phyloP scores from a whole-genome alignment of 495 filamentous ascomycete species.

The Amorphotheca resinae region DNA sequence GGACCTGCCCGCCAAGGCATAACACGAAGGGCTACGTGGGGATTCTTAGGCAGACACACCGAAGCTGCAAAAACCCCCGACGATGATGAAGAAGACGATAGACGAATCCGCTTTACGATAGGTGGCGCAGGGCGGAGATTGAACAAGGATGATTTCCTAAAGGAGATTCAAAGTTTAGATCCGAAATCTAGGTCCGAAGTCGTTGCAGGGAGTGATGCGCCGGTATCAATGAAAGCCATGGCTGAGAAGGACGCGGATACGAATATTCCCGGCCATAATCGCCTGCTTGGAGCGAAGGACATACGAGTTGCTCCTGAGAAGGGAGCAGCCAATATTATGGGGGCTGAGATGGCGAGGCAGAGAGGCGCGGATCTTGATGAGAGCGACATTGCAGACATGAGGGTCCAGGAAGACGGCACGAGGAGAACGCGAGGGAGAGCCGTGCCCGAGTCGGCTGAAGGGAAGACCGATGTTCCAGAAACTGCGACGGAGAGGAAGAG shows the following conservation, averaged over 20 bases:
- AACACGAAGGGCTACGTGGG: constrained; percentile 35
- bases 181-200: constrained; percentile 59
- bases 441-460: not conserved
- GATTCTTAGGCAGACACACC: constrained; percentile 25
- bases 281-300: constrained; percentile 10
- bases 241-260: constrained; percentile 35
- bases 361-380: constrained; percentile 8
- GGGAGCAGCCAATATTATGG: constrained; percentile 1
- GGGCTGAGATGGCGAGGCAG: constrained; percentile 5
- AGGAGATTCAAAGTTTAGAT: constrained; percentile 69
- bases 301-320: not conserved
- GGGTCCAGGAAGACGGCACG: not conserved
- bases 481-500: constrained; percentile 56
- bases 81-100: constrained; percentile 53
- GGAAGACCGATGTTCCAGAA: constrained; percentile 6
- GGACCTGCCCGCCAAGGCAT: constrained; percentile 16
- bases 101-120: constrained; percentile 79
- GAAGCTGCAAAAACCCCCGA: constrained; percentile 23
- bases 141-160: constrained; percentile 87
- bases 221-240: constrained; percentile 39
- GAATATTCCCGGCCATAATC: constrained; percentile 7
- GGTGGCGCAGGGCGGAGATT: constrained; percentile 57
- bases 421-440: not conserved
- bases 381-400: constrained; percentile 4
- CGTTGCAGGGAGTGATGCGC: constrained; percentile 54